phyloP scores from a whole-genome alignment of 169 alveolate species.

The Babesia divergens region DNA sequence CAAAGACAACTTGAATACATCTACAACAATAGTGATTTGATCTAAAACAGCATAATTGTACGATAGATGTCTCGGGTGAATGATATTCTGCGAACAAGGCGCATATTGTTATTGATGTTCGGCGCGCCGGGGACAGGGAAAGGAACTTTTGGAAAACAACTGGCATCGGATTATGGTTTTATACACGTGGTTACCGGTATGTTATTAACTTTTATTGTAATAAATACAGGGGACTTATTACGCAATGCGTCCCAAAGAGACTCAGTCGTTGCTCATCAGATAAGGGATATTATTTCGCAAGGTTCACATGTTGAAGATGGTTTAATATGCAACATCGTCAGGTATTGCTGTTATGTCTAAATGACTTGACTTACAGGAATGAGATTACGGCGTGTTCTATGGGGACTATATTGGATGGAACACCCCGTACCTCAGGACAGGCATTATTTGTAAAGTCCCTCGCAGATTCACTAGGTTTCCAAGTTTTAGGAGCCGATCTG shows the following conservation, averaged over 20 bases:
- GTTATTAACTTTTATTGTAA: background rate
- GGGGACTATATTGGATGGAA: constrained; percentile 32
- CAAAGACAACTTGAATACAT: too few relatives aligned
- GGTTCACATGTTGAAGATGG: constrained; percentile 33
- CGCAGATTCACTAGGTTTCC: background rate
- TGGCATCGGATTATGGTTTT: constrained; percentile 20
- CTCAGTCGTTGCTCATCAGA: background rate
- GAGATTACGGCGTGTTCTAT: background rate
- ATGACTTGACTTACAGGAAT: background rate
- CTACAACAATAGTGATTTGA: too few relatives aligned
- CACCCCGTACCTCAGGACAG: constrained; percentile 35
- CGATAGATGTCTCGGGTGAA: background rate
- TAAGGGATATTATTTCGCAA: background rate
- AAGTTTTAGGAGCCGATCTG: constrained; percentile 7
- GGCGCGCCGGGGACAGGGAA: constrained; percentile 61
- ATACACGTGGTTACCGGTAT: constrained; percentile 28
- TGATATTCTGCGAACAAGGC: background rate
- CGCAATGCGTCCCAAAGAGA: background rate
- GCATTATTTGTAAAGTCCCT: constrained; percentile 14
- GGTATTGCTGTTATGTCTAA: background rate
- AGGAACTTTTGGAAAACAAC: constrained; percentile 45
- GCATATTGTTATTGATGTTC: constrained; percentile 26
- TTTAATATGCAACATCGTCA: background rate
- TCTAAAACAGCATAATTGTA: background rate
- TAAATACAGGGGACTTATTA: constrained; percentile 25